Evolutionary conservation across 768 basidiomycete species (phyloP), one percentile per base, ranked within the genome.

Genomic region (Cystofilobasidium capitatum): DNA sequence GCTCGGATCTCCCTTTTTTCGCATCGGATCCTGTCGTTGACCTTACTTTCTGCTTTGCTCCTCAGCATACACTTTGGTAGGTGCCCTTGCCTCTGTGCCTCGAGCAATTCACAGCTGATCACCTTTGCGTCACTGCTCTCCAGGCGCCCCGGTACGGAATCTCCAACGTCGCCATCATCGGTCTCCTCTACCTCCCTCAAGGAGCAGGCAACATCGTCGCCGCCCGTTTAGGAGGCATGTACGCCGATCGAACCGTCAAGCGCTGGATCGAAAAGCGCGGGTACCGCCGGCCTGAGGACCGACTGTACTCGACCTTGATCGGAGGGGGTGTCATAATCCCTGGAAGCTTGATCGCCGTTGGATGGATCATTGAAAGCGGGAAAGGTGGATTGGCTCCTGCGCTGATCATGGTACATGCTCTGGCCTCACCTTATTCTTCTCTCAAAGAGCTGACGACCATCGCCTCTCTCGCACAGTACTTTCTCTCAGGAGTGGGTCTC

Each of bases 151-250:
- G 75, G 14, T 79, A 78, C 68, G 60, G 71, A n/a, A 77, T 79
- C 69, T 69, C 69, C 47, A 78, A 78, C 68, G 62, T 71, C 17
- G 75, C 78, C 0, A 45, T 79, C n/a, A 57, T 75, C n/a, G 78
- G 78, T 17, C 70, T 69, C 49, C 72, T 79, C 29, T 79, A 77
- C 65, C 71, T 79, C 33, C 66, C 73, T 1, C 73, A 69, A 35
- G 78, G 78, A 17, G 64, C 67, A 12, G 78, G 78, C 22, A 78
- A 78, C 70, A 68, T 76, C 44, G 61, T 77, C 36, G 77, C 76
- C 14, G 62, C 74, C 0, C 71, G 75, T 35, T 64, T 77, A 44
- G 73, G 75, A 0, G 78, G 78, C 12, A 8, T 71, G 0, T 71
- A 68, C 54, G 75, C 76, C 7, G 78, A 79, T 65, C 55, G 58